Evolutionary conservation across 805 yeast species (phyloP).

Genomic region (Kazachstania taianensis): DNA sequence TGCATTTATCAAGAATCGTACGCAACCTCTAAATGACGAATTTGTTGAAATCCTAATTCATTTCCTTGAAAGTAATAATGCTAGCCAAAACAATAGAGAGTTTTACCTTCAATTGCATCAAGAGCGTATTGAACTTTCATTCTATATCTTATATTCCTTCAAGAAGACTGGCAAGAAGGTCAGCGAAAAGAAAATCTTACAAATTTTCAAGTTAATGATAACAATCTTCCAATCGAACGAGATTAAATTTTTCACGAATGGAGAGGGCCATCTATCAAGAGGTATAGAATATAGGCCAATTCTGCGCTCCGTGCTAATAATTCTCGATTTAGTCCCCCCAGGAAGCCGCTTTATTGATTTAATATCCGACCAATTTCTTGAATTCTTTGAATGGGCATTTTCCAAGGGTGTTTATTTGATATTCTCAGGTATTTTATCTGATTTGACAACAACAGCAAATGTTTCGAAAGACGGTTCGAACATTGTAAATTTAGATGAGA

Average conservation of each 20-base stretch:
- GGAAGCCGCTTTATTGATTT: conserved; percentile 36
- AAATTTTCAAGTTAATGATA: conserved; percentile 15
- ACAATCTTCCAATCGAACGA: conserved; percentile 38
- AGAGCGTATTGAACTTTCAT: conserved; percentile 62
- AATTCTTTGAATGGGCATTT: conserved; percentile 51
- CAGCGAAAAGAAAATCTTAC: conserved; percentile 22
- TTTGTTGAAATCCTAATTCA: conserved; percentile 35
- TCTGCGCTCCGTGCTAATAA: conserved; percentile 45
- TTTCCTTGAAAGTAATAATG: conserved; percentile 40
- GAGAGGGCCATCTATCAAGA: conserved; percentile 22
- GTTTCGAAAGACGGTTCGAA: conserved; percentile 26
- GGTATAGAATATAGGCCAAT: conserved; percentile 43
- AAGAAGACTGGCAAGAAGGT: conserved; percentile 14
- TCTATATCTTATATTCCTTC: conserved; percentile 30
- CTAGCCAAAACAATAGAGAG: conserved; percentile 39
- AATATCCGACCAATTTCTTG: conserved; percentile 42
- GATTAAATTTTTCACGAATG: conserved; percentile 36
- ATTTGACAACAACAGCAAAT: conserved; percentile 33
- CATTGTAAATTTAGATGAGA: conserved; percentile 34
- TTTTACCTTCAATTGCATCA: conserved; percentile 42
- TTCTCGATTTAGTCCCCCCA: conserved; percentile 33
- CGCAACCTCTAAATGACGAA: conserved; percentile 24
- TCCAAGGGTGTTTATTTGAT: conserved; percentile 56
- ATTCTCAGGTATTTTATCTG: conserved; percentile 48
- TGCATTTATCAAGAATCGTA: conserved; percentile 43